These are phyloP conservation scores for Seiridium unicorne DNA, from an alignment of 2,329 filamentous ascomycete genomes.

Conservation along the genomic window DNA sequence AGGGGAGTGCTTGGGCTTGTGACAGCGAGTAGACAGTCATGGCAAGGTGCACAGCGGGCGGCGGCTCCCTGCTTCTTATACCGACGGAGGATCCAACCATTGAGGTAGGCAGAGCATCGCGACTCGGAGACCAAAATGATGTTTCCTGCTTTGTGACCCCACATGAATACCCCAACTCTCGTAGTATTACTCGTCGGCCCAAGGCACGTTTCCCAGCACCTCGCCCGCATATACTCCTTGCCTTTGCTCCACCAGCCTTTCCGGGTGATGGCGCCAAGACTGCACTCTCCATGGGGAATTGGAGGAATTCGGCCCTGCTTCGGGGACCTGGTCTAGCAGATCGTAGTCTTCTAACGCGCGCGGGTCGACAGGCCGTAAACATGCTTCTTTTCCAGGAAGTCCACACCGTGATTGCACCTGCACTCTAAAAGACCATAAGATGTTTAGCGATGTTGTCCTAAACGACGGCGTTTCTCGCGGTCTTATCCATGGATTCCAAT, in stretches of 20 bases:
- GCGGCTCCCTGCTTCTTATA: not conserved
- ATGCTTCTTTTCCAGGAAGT: not conserved
- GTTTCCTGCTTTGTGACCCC: not conserved
- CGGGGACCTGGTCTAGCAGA: not conserved
- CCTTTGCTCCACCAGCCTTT: constrained; percentile 2
- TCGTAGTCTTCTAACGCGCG: not conserved
- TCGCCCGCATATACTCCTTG: not conserved
- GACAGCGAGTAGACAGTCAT: not conserved
- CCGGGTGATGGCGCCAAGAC: constrained; percentile 5
- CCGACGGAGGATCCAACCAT: not conserved
- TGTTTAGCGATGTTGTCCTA: not conserved
- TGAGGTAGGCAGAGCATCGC: not conserved
- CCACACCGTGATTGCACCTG: not conserved
- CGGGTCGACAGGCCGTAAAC: not conserved
- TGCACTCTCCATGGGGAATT: not conserved
- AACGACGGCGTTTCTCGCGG: constrained; percentile 2
- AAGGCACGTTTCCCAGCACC: not conserved
- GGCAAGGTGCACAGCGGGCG: not conserved
- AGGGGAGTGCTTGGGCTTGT: not conserved
- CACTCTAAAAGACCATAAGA: not conserved
- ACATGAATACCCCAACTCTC: not conserved
- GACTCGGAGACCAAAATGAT: not conserved
- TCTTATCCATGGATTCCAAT: not conserved
- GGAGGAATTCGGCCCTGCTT: constrained; percentile 6
- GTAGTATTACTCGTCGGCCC: not conserved